A percentile compares a stretch with the other conserved stretches of the same genome.
Evolutionary conservation across 2,329 filamentous ascomycete genomes (phyloP).

Genomic region (Botrytis sinoallii): DNA sequence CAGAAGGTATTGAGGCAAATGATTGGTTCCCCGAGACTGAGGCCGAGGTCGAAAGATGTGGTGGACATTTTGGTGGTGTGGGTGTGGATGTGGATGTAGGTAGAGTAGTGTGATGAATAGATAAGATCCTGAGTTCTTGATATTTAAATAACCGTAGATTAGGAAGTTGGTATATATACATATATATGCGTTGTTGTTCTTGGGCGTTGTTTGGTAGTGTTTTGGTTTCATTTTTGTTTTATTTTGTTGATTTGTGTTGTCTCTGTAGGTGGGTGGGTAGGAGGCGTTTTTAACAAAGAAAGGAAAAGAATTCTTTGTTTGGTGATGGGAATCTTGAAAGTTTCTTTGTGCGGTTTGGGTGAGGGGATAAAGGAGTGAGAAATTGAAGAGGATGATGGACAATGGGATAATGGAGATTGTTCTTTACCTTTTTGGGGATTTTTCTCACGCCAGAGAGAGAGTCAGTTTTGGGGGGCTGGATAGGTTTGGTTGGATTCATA

Average conservation of each 20-base stretch:
- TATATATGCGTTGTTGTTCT: not conserved
- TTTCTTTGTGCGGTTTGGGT: not conserved
- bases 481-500: not conserved
- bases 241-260: not conserved
- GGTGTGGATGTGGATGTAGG: not conserved
- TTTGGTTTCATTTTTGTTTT: not conserved
- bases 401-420: not conserved
- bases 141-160: fast-evolving
- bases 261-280: not conserved
- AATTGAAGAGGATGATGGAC: fast-evolving
- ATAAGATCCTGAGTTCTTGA: not conserved
- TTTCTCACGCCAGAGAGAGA: not conserved
- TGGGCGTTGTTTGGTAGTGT: not conserved
- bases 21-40: constrained; percentile 12
- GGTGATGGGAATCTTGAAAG: too few relatives aligned
- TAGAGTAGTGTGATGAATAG: not conserved
- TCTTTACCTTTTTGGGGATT: not conserved
- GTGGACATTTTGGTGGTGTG: not conserved
- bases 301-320: not conserved
- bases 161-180: not conserved
- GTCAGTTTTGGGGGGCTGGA: not conserved
- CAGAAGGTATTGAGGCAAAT: constrained; percentile 23
- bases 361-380: not conserved
- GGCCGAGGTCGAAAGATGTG: not conserved
- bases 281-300: not conserved